Conservation (phyloP, 2,329 filamentous ascomycete genomes). For the Biscogniauxia sp. region DNA sequence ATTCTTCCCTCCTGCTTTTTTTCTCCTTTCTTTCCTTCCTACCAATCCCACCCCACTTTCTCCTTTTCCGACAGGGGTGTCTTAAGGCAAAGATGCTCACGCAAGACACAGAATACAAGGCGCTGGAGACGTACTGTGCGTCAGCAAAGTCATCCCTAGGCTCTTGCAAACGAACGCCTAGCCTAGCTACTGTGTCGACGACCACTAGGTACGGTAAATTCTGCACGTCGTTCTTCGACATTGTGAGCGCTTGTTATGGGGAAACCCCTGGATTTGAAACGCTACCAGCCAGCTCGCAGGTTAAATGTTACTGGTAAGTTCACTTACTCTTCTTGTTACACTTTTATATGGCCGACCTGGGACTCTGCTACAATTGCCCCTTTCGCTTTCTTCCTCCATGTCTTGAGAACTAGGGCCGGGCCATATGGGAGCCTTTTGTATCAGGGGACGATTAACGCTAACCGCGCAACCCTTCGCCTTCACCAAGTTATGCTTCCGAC, state of each 20-base stretch:
- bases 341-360: background rate
- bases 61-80: background rate
- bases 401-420: no score
- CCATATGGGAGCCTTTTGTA: background rate
- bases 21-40: background rate
- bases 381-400: background rate
- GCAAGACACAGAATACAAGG: background rate
- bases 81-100: background rate
- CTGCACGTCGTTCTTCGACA: conserved; percentile 4
- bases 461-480: background rate
- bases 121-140: background rate
- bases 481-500: background rate
- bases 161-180: background rate
- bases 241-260: conserved; percentile 2
- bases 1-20: background rate
- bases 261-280: conserved; percentile 1
- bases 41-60: background rate
- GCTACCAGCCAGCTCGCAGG: conserved; percentile 5
- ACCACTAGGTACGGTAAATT: background rate
- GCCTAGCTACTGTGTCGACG: background rate
- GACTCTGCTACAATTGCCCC: background rate
- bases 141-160: background rate
- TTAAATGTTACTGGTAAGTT: conserved; percentile 10
- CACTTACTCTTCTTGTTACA: background rate
- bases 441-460: conserved; percentile 1